Percentiles rank a stretch among this genome's conserved stretches.
These are phyloP conservation scores for Trapa bicornis DNA, from an alignment of 345 rosid genomes.

Conservation along the genomic window DNA sequence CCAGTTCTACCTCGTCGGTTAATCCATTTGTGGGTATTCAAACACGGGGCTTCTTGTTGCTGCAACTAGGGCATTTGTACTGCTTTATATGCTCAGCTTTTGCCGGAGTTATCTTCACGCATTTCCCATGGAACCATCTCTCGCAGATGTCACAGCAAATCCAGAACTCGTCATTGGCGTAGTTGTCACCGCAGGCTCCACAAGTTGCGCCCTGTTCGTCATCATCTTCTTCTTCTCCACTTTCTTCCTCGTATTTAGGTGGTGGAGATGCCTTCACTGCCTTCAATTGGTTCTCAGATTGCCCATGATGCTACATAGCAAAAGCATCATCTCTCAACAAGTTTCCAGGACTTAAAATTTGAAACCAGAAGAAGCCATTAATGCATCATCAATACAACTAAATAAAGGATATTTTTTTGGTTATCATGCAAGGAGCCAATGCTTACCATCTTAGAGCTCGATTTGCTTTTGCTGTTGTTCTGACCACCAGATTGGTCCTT, in stretches of 20 bases:
- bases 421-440: not conserved
- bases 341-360: not conserved
- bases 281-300: slow-evolving; percentile 44
- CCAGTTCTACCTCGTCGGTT: not conserved
- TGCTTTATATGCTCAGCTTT: slow-evolving; percentile 99
- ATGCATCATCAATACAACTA: not conserved
- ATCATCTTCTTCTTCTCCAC: slow-evolving; percentile 82
- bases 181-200: slow-evolving; percentile 94
- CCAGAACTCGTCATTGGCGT: slow-evolving; percentile 94
- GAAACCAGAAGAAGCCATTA: not conserved
- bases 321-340: not conserved
- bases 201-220: slow-evolving; percentile 90
- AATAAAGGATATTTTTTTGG: not conserved
- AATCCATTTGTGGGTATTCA: slow-evolving; percentile 15
- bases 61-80: slow-evolving; percentile 96
- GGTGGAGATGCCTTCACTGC: slow-evolving; percentile 64
- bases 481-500: slow-evolving; percentile 67
- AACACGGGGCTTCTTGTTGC: slow-evolving; percentile 79
- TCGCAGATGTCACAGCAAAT: slow-evolving; percentile 94
- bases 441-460: slow-evolving; percentile 56
- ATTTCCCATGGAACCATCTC: slow-evolving; percentile 98
- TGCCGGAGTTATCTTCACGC: slow-evolving; percentile 99
- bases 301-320: slow-evolving; percentile 42
- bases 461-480: slow-evolving; percentile 66
- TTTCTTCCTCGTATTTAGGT: slow-evolving; percentile 72